Conservation (phyloP, 2,329 filamentous ascomycete genomes). For the Exophiala viscosa region DNA sequence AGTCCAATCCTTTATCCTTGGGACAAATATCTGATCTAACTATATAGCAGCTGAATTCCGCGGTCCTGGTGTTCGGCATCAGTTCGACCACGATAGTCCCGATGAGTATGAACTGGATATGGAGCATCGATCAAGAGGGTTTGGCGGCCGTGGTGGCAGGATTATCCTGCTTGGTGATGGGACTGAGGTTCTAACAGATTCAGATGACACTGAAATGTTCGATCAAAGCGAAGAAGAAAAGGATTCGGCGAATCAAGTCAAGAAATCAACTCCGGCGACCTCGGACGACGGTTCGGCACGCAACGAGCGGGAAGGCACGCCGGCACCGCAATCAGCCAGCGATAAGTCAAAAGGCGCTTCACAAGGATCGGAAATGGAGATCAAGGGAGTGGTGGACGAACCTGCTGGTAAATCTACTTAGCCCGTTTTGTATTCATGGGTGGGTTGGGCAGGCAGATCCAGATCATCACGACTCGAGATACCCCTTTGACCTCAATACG, state of each 20-base stretch:
- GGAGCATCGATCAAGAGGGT: constrained; percentile 57
- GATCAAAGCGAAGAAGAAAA: constrained; percentile 84
- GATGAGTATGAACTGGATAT: constrained; percentile 53
- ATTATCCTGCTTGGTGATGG: constrained; percentile 95
- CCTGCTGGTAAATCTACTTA: constrained; percentile 6
- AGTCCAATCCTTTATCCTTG: constrained; percentile 53
- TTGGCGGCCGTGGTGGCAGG: constrained; percentile 70
- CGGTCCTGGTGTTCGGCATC: constrained; percentile 75
- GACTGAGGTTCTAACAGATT: constrained; percentile 84
- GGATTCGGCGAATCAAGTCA: constrained; percentile 78
- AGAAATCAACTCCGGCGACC: constrained; percentile 53
- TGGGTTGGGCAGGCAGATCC: constrained; percentile 17
- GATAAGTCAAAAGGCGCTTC: constrained; percentile 18
- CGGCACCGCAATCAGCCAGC: constrained; percentile 42
- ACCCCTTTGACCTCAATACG: constrained; percentile 12
- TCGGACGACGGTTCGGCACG: constrained; percentile 33
- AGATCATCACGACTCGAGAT: constrained; percentile 23
- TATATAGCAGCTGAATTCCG: constrained; percentile 69
- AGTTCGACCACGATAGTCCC: constrained; percentile 69
- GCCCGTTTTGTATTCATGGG: neutral
- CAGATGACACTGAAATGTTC: constrained; percentile 89
- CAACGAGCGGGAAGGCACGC: constrained; percentile 50
- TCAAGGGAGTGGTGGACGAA: constrained; percentile 19
- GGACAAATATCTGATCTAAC: constrained; percentile 41
- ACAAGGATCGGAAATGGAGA: constrained; percentile 13